Conservation (phyloP, 768 basidiomycete genomes). For the Leccinellum rugosiceps region DNA sequence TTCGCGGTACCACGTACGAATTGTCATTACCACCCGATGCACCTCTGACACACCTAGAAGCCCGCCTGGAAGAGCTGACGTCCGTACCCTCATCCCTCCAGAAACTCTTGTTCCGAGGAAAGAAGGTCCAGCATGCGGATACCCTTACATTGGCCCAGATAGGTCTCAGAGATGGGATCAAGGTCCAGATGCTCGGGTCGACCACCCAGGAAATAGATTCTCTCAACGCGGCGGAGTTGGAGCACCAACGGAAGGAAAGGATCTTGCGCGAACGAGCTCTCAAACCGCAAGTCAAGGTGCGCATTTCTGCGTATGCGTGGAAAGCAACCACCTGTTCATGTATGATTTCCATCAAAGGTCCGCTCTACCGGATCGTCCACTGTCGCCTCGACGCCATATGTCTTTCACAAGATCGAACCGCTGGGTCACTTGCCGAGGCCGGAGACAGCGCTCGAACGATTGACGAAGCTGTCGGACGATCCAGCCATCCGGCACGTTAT, state of each 20-base stretch:
- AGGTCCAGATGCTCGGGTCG: constrained; percentile 69
- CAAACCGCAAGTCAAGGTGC: constrained; percentile 58
- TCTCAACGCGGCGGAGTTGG: constrained; percentile 53
- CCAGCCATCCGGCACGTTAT: constrained; percentile 69
- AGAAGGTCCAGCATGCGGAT: constrained; percentile 36
- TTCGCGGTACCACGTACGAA: constrained; percentile 47
- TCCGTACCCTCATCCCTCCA: constrained; percentile 62
- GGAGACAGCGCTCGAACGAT: constrained; percentile 47
- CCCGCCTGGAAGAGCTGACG: constrained; percentile 58
- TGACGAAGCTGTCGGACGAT: constrained; percentile 62
- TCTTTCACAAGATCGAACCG: constrained; percentile 64
- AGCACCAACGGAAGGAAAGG: constrained; percentile 52
- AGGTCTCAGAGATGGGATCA: constrained; percentile 63
- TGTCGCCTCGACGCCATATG: constrained; percentile 42
- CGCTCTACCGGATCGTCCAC: constrained; percentile 51
- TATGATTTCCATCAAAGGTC: constrained; percentile 36
- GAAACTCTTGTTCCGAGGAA: constrained; percentile 74
- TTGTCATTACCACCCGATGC: constrained; percentile 49
- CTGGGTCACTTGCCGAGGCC: constrained; percentile 66
- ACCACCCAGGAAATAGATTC: constrained; percentile 56
- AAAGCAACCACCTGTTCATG: neutral
- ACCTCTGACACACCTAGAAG: constrained; percentile 50
- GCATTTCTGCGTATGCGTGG: neutral
- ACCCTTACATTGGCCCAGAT: constrained; percentile 37
- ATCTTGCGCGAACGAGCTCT: constrained; percentile 58